These are phyloP conservation scores for Euryodendron excelsum DNA, from an alignment of 148 eudicot genomes.

Conservation along the genomic window DNA sequence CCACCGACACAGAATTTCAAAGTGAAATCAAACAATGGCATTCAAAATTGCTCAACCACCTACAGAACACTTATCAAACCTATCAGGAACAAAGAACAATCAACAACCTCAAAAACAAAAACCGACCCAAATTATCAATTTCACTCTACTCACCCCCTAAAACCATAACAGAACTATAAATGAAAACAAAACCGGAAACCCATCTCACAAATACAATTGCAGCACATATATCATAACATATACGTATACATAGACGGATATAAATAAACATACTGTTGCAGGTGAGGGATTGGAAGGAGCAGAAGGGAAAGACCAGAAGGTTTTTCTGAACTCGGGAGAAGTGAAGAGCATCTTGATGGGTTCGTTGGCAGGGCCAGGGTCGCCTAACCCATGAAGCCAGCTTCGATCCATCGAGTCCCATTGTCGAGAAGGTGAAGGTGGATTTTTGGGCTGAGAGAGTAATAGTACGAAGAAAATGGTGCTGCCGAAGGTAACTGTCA, in stretches of 20 bases:
- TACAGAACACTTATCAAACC: neutral
- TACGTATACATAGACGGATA: too few species aligned
- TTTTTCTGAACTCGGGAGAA: conserved; percentile 59
- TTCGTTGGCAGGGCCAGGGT: conserved; percentile 92
- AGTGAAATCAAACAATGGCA: too few species aligned
- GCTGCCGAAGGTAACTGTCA: conserved; percentile 36
- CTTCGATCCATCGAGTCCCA: conserved; percentile 47
- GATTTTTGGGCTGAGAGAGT: conserved; percentile 22
- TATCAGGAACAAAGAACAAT: neutral
- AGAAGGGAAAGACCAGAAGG: conserved; percentile 86
- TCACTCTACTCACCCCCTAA: too few species aligned
- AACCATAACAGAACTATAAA: too few species aligned
- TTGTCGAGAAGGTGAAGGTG: conserved; percentile 5
- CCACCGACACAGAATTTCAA: neutral
- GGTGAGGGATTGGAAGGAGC: conserved; percentile 75
- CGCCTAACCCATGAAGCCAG: conserved; percentile 98
- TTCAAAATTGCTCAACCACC: too few species aligned
- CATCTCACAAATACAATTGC: too few species aligned
- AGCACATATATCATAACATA: too few species aligned
- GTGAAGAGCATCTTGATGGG: conserved; percentile 77
- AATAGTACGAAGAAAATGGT: conserved; percentile 43
- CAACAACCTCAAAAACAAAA: too few species aligned
- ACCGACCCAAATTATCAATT: too few species aligned
- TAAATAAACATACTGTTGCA: conserved; percentile 62
- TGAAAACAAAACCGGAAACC: too few species aligned